Evolutionary conservation across 2,329 filamentous ascomycete species (phyloP).

Genomic region (Aulographum hederae): DNA sequence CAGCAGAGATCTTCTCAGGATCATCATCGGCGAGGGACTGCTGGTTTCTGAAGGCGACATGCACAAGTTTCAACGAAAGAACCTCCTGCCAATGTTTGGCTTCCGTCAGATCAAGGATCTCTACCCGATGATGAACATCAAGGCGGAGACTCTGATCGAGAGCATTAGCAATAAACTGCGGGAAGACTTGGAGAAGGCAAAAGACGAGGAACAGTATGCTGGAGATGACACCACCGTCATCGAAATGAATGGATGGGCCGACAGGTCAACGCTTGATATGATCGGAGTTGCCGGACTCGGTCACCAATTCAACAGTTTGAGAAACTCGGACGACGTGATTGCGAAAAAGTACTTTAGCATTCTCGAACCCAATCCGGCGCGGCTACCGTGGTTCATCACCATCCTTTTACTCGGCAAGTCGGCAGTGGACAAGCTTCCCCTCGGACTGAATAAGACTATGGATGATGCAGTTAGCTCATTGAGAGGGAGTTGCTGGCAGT

Average conservation of each 20-base stretch:
- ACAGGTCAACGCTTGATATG: constrained; percentile 26
- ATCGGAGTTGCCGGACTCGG: constrained; percentile 27
- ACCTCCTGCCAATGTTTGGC: constrained; percentile 66
- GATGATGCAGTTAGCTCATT: constrained; percentile 17
- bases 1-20: constrained; percentile 24
- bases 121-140: constrained; percentile 70
- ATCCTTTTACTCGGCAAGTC: constrained; percentile 18
- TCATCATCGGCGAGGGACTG: constrained; percentile 31
- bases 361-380: constrained; percentile 27
- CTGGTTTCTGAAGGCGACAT: constrained; percentile 31
- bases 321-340: constrained; percentile 22
- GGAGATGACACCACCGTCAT: constrained; percentile 16
- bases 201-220: constrained; percentile 12
- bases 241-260: constrained; percentile 24
- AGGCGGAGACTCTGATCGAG: constrained; percentile 48
- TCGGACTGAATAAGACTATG: constrained; percentile 26
- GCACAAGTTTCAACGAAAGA: constrained; percentile 43
- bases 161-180: constrained; percentile 44
- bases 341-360: constrained; percentile 24
- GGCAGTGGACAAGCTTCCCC: constrained; percentile 24
- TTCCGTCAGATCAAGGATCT: constrained; percentile 73
- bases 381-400: constrained; percentile 24
- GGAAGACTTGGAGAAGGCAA: constrained; percentile 24
- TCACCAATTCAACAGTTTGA: constrained; percentile 21
- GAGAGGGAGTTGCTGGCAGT: constrained; percentile 23